Evolutionary conservation across 1,284 basidiomycete species (phyloP).

Genomic region (Sporisorium sorghi): DNA sequence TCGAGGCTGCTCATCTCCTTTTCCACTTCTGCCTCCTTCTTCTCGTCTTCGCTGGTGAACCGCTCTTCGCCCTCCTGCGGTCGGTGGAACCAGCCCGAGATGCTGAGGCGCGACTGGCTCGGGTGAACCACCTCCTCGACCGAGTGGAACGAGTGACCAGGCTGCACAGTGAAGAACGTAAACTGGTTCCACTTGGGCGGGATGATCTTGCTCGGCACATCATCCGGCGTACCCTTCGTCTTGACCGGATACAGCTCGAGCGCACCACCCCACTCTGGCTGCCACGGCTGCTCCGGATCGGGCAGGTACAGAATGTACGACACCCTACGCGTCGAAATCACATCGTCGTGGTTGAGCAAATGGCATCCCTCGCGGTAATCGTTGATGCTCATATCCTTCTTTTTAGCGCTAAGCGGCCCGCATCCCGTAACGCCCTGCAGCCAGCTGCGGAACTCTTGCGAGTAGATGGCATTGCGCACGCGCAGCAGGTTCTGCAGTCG

Average conservation of each 20-base stretch:
- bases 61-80: slow-evolving; percentile 91
- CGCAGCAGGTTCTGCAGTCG: slow-evolving; percentile 72
- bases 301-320: slow-evolving; percentile 99
- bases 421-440: slow-evolving; percentile 90
- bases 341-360: slow-evolving; percentile 81
- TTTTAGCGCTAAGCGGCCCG: slow-evolving; percentile 86
- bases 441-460: slow-evolving; percentile 83
- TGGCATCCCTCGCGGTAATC: slow-evolving; percentile 88
- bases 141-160: slow-evolving; percentile 91
- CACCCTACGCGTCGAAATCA: slow-evolving; percentile 92
- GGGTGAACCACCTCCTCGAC: slow-evolving; percentile 84
- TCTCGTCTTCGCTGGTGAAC: slow-evolving; percentile 76
- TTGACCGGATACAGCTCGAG: slow-evolving; percentile 87
- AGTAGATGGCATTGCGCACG: slow-evolving; percentile 93
- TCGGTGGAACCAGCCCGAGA: slow-evolving; percentile 93
- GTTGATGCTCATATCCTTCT: slow-evolving; percentile 96
- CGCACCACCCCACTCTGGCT: slow-evolving; percentile 87
- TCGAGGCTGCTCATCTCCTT: slow-evolving; percentile 62
- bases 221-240: slow-evolving; percentile 59
- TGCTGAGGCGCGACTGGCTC: slow-evolving; percentile 74
- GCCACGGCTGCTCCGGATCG: slow-evolving; percentile 79
- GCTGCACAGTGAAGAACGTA: slow-evolving; percentile 89
- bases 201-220: slow-evolving; percentile 58
- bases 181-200: slow-evolving; percentile 88
- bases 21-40: slow-evolving; percentile 59